Conservation (phyloP, 2,329 filamentous ascomycete species). For the Leptographium radiaticola region DNA sequence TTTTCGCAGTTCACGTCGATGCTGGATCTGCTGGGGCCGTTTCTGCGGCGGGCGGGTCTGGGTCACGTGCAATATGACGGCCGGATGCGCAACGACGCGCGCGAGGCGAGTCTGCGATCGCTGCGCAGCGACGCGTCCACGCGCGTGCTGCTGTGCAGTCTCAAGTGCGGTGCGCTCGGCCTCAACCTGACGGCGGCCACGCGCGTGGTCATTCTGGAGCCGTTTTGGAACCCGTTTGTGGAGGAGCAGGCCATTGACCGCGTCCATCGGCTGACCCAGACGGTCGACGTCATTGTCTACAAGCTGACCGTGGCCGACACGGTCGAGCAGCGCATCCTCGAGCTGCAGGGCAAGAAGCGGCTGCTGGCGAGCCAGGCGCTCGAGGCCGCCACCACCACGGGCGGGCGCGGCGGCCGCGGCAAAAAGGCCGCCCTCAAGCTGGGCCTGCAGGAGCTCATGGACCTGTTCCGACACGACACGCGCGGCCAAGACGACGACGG, state of each 20-base stretch:
- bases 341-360: slow-evolving; percentile 86
- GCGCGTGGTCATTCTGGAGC: slow-evolving; percentile 87
- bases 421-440: slow-evolving; percentile 56
- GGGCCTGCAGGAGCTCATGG: slow-evolving; percentile 84
- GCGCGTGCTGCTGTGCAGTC: slow-evolving; percentile 77
- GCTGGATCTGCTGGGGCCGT: slow-evolving; percentile 91
- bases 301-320: slow-evolving; percentile 77
- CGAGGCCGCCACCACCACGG: slow-evolving; percentile 34
- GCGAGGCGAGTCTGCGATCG: slow-evolving; percentile 70
- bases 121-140: slow-evolving; percentile 64
- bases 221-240: slow-evolving; percentile 98
- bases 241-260: slow-evolving; percentile 98
- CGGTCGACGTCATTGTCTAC: slow-evolving; percentile 86
- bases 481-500: background rate
- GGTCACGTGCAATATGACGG: slow-evolving; percentile 86
- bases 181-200: slow-evolving; percentile 91
- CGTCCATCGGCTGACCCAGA: slow-evolving; percentile 96
- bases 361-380: slow-evolving; percentile 85
- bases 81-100: slow-evolving; percentile 82
- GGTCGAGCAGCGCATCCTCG: slow-evolving; percentile 90
- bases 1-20: slow-evolving; percentile 98
- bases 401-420: slow-evolving; percentile 16
- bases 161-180: slow-evolving; percentile 86
- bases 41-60: slow-evolving; percentile 62
- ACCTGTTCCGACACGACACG: slow-evolving; percentile 63